Evolutionary conservation across 2,329 filamentous ascomycete species (phyloP), one percentile per base, ranked within the genome.

Genomic region (Alternaria alternata): DNA sequence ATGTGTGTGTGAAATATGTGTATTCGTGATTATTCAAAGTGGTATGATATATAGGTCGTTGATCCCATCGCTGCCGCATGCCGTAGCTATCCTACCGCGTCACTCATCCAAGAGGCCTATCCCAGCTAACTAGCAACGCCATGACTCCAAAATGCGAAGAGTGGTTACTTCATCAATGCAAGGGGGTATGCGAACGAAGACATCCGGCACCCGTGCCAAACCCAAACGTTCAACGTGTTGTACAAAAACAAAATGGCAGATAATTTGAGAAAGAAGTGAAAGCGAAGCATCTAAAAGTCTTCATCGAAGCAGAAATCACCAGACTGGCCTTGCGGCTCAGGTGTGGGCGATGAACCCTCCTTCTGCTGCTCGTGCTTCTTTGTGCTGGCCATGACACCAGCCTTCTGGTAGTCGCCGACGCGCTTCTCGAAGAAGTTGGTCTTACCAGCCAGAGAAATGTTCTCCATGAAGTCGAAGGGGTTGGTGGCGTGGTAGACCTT

Each of bases 401-500:
- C 94, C 88, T 99, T 99, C 84, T 99, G 95, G 88, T 99, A 99
- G 78, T 99, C 95, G 80, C 91, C 95, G 59, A 99, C 95, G 73
- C 95, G 93, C 91, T 99, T 99, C 91, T 99, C 95, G 80, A 99
- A 99, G 88, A 99, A 99, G 89, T 99, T 99, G 80, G 95, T 99
- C 91, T 99, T 99, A 82, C 95, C 95, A 53, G 93, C 92, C 11
- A 99, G 88, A 22, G 95, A 98, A 82, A 99, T 99, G 84, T 97
- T 97, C 87, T 99, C 95, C 95, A 99, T 99, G 82, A 99, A 99
- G 86, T 99, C 95, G 80, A 99, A 99, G 79, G 95, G 95, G 85
- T 99, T 99, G 80, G 90, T 88, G 26, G 91, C 85, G 78, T 95
- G 92, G 88, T 96, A 99, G 74, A 91, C 86, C 87, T 97, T 98